These are phyloP conservation scores for Fistulinella prunicolor DNA, from an alignment of 768 basidiomycete genomes.

Conservation along the genomic window DNA sequence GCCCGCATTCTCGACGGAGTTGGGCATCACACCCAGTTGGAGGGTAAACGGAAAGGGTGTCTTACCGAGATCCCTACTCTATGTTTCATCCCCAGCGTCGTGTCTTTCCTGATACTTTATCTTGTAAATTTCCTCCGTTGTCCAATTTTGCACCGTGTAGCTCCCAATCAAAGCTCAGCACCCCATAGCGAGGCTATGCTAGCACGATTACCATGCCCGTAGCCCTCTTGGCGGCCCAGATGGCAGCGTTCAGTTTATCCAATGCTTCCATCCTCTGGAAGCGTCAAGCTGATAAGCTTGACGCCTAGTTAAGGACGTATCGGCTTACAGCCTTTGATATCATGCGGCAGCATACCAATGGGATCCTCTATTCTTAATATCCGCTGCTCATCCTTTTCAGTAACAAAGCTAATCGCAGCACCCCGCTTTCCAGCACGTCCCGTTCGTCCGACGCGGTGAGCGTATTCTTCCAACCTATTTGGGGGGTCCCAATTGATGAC, in stretches of 20 bases:
- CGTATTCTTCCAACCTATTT: conserved; percentile 86
- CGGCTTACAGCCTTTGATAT: not conserved
- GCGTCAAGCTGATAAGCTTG: conserved; percentile 65
- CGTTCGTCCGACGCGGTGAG: conserved; percentile 92
- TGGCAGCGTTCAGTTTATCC: conserved; percentile 78
- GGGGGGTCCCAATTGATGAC: conserved; percentile 98
- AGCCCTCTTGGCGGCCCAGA: conserved; percentile 90
- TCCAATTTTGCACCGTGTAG: conserved; percentile 85
- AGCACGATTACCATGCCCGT: conserved; percentile 80
- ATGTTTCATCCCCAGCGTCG: not conserved
- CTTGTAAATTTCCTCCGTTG: conserved; percentile 81
- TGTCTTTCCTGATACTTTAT: conserved; percentile 45
- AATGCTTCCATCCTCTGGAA: conserved; percentile 82
- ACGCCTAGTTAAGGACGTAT: conserved; percentile 46
- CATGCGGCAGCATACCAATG: conserved; percentile 58
- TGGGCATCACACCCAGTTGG: conserved; percentile 16
- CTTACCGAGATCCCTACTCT: not conserved
- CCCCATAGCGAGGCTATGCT: not conserved
- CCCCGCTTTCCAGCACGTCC: conserved; percentile 89
- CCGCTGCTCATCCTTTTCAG: conserved; percentile 86
- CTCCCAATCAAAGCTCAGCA: conserved; percentile 46
- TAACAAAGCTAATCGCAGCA: conserved; percentile 90
- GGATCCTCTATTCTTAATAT: conserved; percentile 81
- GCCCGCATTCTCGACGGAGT: conserved; percentile 44
- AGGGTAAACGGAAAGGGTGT: not conserved